Conservation (phyloP, 2,329 filamentous ascomycete genomes). For the Eurotiales sp. region DNA sequence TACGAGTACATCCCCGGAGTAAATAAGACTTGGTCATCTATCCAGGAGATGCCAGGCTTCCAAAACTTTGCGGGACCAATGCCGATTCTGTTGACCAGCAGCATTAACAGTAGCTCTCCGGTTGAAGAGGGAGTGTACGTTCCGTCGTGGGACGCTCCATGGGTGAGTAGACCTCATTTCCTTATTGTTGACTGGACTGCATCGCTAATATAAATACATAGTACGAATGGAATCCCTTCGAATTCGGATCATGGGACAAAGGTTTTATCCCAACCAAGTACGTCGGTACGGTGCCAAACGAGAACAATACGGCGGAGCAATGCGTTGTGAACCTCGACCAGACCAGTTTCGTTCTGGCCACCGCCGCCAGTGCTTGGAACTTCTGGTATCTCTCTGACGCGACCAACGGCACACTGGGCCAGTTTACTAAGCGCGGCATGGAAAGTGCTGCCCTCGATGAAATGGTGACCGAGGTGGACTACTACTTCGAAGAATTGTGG, state of each 20-base stretch:
- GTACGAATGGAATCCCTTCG: slow-evolving; percentile 4
- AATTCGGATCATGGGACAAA: slow-evolving; percentile 1
- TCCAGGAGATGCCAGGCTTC: background rate
- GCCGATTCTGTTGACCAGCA: background rate
- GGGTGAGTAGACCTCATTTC: no score
- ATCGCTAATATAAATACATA: no score
- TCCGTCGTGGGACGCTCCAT: background rate
- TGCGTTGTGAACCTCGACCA: background rate
- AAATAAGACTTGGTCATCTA: background rate
- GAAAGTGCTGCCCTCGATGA: background rate
- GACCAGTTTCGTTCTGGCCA: background rate
- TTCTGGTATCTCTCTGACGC: background rate
- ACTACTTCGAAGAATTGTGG: background rate
- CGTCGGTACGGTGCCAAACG: background rate
- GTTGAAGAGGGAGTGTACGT: background rate
- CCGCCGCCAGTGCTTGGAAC: background rate
- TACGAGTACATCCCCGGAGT: background rate
- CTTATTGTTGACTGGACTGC: no score
- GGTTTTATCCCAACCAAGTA: background rate
- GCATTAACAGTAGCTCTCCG: background rate
- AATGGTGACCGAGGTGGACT: background rate
- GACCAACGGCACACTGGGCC: background rate
- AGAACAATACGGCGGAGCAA: background rate
- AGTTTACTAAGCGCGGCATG: background rate
- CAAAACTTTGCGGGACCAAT: background rate